phyloP scores from a whole-genome alignment of 305 asterid species.

The Plantago coronopus region DNA sequence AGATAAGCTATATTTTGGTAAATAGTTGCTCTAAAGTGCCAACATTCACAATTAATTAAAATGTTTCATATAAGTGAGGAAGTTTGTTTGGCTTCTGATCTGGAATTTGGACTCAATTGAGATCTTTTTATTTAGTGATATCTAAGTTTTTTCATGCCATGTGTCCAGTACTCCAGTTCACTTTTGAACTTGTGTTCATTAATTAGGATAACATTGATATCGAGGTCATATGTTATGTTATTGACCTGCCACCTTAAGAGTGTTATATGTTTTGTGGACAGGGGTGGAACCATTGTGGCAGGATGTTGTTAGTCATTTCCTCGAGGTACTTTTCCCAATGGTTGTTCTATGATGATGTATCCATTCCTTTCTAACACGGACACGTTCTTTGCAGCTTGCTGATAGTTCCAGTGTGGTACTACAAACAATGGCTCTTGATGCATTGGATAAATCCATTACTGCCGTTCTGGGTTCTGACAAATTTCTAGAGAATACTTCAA shows the following conservation, averaged over 20 bases:
- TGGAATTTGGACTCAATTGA: background rate
- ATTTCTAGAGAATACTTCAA: conserved; percentile 49
- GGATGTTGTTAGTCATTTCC: conserved; percentile 78
- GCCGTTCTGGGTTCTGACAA: conserved; percentile 88
- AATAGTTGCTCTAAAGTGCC: background rate
- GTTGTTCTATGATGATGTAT: conserved; percentile 17
- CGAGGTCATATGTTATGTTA: too few species aligned
- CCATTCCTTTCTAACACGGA: conserved; percentile 20
- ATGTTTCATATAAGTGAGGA: background rate
- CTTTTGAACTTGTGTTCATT: background rate
- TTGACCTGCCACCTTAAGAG: conserved; percentile 9
- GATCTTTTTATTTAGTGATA: background rate
- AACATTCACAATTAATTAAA: background rate
- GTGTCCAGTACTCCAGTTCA: background rate
- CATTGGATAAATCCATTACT: conserved; percentile 86
- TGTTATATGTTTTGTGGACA: conserved; percentile 35
- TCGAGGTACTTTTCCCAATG: conserved; percentile 54
- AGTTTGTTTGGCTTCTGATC: background rate
- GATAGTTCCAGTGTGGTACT: conserved; percentile 66
- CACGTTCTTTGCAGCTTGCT: conserved; percentile 68
- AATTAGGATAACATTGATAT: too few species aligned
- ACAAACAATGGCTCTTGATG: conserved; percentile 76
- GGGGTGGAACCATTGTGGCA: conserved; percentile 96
- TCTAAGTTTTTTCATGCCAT: background rate
- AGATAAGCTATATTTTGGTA: background rate